A percentile compares a stretch with the other conserved stretches of the same genome.
These are phyloP conservation scores for Epipyxis sp. DNA, from an alignment of 108 stramenopile genomes.

Conservation along the genomic window DNA sequence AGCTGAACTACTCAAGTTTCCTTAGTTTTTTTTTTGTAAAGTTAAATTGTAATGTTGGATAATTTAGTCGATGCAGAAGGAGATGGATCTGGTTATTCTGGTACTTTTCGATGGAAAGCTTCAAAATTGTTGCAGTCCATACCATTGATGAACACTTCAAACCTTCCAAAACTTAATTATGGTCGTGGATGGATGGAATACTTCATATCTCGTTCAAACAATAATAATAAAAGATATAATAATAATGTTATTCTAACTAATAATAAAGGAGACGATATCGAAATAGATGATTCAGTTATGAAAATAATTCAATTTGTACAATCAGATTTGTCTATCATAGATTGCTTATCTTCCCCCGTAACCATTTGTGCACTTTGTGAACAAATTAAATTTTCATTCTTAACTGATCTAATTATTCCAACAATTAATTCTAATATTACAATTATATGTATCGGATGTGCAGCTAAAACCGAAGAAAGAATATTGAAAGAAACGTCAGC, in stretches of 20 bases:
- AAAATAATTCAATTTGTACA: not conserved
- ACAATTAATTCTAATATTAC: not conserved
- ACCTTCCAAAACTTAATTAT: not conserved
- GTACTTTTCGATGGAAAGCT: conserved; percentile 31
- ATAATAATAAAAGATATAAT: not conserved
- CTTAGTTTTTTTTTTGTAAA: no score
- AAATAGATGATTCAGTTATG: not conserved
- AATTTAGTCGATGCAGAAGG: no score
- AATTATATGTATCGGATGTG: conserved; percentile 25
- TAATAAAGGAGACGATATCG: not conserved
- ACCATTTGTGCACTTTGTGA: no score
- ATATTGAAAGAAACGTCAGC: not conserved
- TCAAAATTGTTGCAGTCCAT: not conserved
- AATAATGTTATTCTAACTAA: no score
- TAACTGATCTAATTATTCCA: not conserved
- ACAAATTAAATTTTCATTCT: not conserved
- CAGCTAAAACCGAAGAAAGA: conserved; percentile 12
- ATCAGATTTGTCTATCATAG: not conserved
- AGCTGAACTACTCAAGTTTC: no score
- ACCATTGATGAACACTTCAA: not conserved
- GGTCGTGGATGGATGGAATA: conserved; percentile 15
- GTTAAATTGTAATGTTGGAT: no score
- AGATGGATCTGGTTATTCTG: conserved; percentile 34
- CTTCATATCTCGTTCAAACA: not conserved
- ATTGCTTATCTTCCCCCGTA: conserved; percentile 24